Conservation (phyloP, 2,329 filamentous ascomycete species). For the Neonectria sp. region DNA sequence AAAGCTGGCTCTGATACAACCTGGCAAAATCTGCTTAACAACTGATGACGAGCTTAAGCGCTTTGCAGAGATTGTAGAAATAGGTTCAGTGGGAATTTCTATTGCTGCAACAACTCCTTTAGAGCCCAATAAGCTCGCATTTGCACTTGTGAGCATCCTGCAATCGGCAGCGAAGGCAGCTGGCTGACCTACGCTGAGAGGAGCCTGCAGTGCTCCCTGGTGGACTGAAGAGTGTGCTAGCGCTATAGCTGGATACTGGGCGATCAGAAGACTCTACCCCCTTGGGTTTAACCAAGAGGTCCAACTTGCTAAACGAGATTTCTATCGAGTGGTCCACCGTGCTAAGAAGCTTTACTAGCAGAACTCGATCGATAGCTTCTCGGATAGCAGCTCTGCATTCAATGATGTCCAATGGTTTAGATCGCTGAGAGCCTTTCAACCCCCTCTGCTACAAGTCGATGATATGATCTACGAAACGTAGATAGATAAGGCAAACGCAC, state of each 20-base stretch:
- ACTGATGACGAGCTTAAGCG: no score
- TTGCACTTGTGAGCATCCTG: slow-evolving; percentile 23
- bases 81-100: no score
- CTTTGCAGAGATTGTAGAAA: no score
- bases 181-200: slow-evolving; percentile 18
- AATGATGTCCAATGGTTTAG: no score
- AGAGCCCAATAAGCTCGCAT: slow-evolving; percentile 27
- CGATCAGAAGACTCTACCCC: slow-evolving; percentile 31
- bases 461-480: slow-evolving; percentile 33
- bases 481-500: slow-evolving; percentile 37
- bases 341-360: slow-evolving; percentile 29
- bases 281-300: slow-evolving; percentile 29
- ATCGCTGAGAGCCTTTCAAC: slow-evolving; percentile 35
- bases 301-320: slow-evolving; percentile 29
- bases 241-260: slow-evolving; percentile 28
- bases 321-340: slow-evolving; percentile 24
- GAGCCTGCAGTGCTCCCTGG: slow-evolving; percentile 28
- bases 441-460: slow-evolving; percentile 33
- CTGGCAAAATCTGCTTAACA: no score
- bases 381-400: no score
- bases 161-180: slow-evolving; percentile 26
- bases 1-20: no score
- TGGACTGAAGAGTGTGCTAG: slow-evolving; percentile 34
- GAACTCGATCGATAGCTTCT: no score
- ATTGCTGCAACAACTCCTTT: no score